These are phyloP conservation scores for Wickerhamiella allomyrinae DNA, from an alignment of 805 yeast species.

Conservation along the genomic window DNA sequence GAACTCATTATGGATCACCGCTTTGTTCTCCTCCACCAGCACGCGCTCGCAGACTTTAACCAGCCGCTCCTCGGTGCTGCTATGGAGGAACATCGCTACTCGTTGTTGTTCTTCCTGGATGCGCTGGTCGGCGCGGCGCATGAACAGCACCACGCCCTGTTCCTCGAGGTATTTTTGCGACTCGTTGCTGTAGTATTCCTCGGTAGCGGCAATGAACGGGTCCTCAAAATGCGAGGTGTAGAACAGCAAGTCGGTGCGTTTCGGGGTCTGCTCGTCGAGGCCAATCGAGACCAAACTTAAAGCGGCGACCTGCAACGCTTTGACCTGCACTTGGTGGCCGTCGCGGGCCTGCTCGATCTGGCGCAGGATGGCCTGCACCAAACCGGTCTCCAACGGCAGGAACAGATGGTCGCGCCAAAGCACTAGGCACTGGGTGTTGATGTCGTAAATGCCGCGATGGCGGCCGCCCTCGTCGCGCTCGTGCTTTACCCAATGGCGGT, in stretches of 20 bases:
- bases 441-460: slow-evolving; percentile 76
- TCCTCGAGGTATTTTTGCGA: slow-evolving; percentile 48
- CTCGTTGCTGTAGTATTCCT: slow-evolving; percentile 48
- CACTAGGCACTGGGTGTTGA: slow-evolving; percentile 71
- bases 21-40: slow-evolving; percentile 66
- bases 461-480: slow-evolving; percentile 75
- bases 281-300: slow-evolving; percentile 82
- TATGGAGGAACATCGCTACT: slow-evolving; percentile 68
- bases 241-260: slow-evolving; percentile 67
- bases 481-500: slow-evolving; percentile 94
- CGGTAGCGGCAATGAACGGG: slow-evolving; percentile 51
- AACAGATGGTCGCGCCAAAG: slow-evolving; percentile 84
- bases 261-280: slow-evolving; percentile 77
- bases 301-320: slow-evolving; percentile 55
- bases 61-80: slow-evolving; percentile 64
- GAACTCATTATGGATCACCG: slow-evolving; percentile 63
- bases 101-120: slow-evolving; percentile 72
- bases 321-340: slow-evolving; percentile 56
- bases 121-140: slow-evolving; percentile 71
- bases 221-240: slow-evolving; percentile 69
- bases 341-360: slow-evolving; percentile 68
- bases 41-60: slow-evolving; percentile 62
- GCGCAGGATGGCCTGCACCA: slow-evolving; percentile 59
- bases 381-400: slow-evolving; percentile 40
- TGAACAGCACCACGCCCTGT: slow-evolving; percentile 80